A percentile compares a stretch with the other conserved stretches of the same genome.
Evolutionary conservation across 257 asterid species (phyloP).

Genomic region (Galeopsis tetrahit): DNA sequence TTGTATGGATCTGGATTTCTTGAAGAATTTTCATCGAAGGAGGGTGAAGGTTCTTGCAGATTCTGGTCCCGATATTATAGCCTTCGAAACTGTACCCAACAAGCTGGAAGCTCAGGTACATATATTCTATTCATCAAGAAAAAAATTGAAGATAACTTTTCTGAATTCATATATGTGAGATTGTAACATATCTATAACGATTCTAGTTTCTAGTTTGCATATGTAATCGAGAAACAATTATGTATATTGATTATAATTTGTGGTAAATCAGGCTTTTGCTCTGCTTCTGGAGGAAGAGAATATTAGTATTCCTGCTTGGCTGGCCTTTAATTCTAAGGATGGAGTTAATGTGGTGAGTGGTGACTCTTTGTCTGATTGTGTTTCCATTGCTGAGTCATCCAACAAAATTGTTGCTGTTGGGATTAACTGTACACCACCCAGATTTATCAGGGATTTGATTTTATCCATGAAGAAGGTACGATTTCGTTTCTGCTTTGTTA

Average conservation of each 20-base stretch:
- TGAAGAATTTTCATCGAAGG: slow-evolving; percentile 80
- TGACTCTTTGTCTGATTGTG: slow-evolving; percentile 76
- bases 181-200: not conserved
- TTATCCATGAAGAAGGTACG: slow-evolving; percentile 66
- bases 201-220: slow-evolving; percentile 11
- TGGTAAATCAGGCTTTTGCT: slow-evolving; percentile 67
- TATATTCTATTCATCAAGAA: slow-evolving; percentile 6
- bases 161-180: not conserved
- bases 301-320: slow-evolving; percentile 78
- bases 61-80: slow-evolving; percentile 82
- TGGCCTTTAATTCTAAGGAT: slow-evolving; percentile 89
- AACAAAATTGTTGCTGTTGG: slow-evolving; percentile 77
- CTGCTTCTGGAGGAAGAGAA: slow-evolving; percentile 82
- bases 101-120: slow-evolving; percentile 85
- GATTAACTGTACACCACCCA: slow-evolving; percentile 90
- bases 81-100: slow-evolving; percentile 92
- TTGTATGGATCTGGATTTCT: slow-evolving; percentile 64
- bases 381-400: slow-evolving; percentile 67
- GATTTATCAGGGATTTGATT: slow-evolving; percentile 76
- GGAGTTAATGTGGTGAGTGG: slow-evolving; percentile 85
- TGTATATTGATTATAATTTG: slow-evolving; percentile 31
- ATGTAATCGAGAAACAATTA: not conserved
- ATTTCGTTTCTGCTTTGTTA: slow-evolving; percentile 11
- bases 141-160: slow-evolving; percentile 8
- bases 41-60: slow-evolving; percentile 86